A percentile compares a stretch with the other conserved stretches of the same genome.
Conservation (phyloP, 257 asterid species). For the Capsicum chinense region DNA sequence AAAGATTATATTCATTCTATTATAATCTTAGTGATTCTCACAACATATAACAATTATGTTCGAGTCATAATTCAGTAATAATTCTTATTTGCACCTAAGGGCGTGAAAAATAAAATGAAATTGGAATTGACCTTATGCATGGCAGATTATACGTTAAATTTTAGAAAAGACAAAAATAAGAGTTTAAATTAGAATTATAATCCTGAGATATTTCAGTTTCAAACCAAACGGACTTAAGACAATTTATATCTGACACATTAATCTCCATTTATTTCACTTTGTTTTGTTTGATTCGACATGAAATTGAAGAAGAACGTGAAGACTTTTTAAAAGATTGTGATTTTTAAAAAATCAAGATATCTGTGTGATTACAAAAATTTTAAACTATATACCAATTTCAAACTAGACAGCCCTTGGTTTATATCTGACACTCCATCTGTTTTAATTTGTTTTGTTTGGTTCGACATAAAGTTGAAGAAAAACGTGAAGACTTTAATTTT, state of each 20-base stretch:
- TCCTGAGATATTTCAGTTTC: background rate
- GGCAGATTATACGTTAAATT: background rate
- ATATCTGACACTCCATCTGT: too few species aligned
- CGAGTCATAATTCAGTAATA: background rate
- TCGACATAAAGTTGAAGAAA: too few species aligned
- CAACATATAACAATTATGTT: background rate
- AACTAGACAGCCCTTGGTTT: too few species aligned
- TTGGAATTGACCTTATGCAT: background rate
- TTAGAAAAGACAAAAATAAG: background rate
- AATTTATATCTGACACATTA: background rate
- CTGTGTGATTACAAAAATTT: background rate
- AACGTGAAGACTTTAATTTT: too few species aligned
- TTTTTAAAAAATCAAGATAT: background rate
- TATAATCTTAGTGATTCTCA: background rate
- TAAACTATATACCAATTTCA: too few species aligned
- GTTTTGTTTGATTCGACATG: background rate
- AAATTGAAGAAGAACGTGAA: background rate
- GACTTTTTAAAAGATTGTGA: background rate
- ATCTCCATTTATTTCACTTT: background rate
- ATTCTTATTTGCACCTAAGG: background rate
- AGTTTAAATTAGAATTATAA: background rate
- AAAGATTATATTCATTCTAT: background rate
- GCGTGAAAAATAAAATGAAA: background rate
- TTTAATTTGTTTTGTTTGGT: too few species aligned
- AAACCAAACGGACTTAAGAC: background rate